phyloP scores from a whole-genome alignment of 805 yeast genomes.

The Clavispora santaluciae region DNA sequence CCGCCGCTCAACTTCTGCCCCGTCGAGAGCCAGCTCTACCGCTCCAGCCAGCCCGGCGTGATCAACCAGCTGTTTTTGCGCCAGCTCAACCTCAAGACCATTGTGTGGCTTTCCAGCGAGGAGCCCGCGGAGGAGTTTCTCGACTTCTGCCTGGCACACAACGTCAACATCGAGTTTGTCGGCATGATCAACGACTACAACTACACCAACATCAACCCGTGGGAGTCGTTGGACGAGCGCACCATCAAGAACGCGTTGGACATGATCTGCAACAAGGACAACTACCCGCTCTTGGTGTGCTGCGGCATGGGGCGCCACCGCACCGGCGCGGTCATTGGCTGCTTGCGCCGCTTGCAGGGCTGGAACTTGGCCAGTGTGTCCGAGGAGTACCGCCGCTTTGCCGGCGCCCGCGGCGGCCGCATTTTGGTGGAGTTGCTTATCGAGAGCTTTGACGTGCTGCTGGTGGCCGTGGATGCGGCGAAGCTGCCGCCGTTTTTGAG shows the following conservation, averaged over 20 bases:
- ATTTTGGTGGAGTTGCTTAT: conserved; percentile 86
- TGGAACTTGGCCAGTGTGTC: conserved; percentile 92
- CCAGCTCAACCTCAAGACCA: conserved; percentile 68
- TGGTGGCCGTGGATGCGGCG: conserved; percentile 30
- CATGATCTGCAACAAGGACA: conserved; percentile 63
- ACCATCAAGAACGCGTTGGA: conserved; percentile 77
- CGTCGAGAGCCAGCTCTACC: conserved; percentile 78
- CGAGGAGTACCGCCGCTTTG: conserved; percentile 90
- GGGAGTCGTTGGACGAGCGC: conserved; percentile 90
- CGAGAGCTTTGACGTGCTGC: conserved; percentile 47
- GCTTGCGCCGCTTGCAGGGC: conserved; percentile 87
- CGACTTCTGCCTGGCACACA: conserved; percentile 70
- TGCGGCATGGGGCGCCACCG: conserved; percentile 99
- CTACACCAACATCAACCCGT: conserved; percentile 66
- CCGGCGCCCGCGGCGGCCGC: conserved; percentile 90
- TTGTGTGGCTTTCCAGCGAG: conserved; percentile 92
- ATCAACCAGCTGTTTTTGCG: conserved; percentile 82
- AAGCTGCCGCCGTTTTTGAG: conserved; percentile 30
- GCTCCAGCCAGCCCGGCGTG: conserved; percentile 95
- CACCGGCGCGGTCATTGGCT: conserved; percentile 95
- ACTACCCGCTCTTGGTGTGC: conserved; percentile 84
- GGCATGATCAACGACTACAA: conserved; percentile 67
- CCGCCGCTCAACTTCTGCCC: conserved; percentile 97
- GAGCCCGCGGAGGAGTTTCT: conserved; percentile 89
- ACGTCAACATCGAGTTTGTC: conserved; percentile 74